Conservation (phyloP, 345 rosid genomes). For the Conringia planisiliqua region DNA sequence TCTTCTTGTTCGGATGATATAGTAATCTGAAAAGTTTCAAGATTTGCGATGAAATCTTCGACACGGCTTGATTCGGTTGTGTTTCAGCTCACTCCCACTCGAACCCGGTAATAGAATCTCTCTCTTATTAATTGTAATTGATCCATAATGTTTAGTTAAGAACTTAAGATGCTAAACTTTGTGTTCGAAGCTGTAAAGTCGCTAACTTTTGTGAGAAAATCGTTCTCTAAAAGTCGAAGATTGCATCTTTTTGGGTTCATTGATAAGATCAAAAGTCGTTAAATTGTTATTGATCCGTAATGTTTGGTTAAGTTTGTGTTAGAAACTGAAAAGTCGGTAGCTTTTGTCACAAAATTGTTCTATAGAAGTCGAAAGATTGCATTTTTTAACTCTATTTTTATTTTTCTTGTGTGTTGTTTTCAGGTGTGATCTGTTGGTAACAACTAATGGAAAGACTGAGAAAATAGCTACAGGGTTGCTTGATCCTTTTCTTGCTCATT, state of each 20-base stretch:
- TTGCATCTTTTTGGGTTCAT: neutral
- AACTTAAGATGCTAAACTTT: neutral
- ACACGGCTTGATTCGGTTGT: slow-evolving; percentile 80
- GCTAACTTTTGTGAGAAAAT: neutral
- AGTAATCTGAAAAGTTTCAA: slow-evolving; percentile 16
- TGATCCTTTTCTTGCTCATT: slow-evolving; percentile 84
- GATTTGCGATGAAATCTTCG: slow-evolving; percentile 71
- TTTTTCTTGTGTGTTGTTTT: neutral
- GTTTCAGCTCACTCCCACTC: slow-evolving; percentile 98
- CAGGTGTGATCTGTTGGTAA: slow-evolving; percentile 91
- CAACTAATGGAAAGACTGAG: slow-evolving; percentile 73
- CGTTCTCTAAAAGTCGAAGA: neutral
- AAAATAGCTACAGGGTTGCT: slow-evolving; percentile 89
- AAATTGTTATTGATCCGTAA: neutral
- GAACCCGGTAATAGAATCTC: slow-evolving; percentile 59
- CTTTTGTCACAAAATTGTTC: neutral
- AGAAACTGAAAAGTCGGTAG: neutral
- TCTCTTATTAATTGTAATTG: neutral
- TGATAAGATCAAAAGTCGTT: neutral
- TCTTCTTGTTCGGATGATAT: slow-evolving; percentile 15
- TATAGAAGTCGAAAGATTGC: neutral
- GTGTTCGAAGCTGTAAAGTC: neutral
- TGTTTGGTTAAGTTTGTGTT: neutral
- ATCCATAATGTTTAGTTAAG: neutral
- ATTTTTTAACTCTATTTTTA: neutral